Evolutionary conservation across 371 early-diverging fungal genomes (phyloP).

Genomic region (Mucor piriformis): DNA sequence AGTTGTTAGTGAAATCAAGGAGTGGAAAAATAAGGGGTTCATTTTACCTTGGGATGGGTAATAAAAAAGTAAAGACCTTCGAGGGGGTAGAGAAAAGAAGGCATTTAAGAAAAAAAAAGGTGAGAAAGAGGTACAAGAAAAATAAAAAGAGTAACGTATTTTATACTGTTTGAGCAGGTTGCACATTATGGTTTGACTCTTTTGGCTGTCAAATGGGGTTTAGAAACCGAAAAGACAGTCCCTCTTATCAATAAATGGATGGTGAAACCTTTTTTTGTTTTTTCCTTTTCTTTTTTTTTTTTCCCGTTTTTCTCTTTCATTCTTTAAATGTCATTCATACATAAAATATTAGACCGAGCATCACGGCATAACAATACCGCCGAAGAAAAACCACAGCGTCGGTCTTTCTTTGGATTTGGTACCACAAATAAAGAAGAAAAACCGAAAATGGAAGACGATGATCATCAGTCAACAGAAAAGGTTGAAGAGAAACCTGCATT

Average conservation of each 20-base stretch:
- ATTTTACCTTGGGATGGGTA: constrained; percentile 46
- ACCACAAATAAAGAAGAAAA: constrained; percentile 5
- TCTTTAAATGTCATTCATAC: constrained; percentile 24
- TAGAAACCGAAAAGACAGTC: background rate
- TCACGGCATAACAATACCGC: constrained; percentile 15
- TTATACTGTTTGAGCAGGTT: background rate
- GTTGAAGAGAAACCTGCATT: background rate
- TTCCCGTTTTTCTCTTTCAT: background rate
- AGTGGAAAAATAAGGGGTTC: background rate
- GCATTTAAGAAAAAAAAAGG: constrained; percentile 2
- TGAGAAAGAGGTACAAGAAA: background rate
- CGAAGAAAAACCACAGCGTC: constrained; percentile 28
- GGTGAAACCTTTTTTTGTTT: background rate
- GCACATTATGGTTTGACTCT: background rate
- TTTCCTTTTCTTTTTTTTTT: constrained; percentile 1
- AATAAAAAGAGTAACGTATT: background rate
- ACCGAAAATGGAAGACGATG: background rate
- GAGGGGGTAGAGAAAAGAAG: constrained; percentile 42
- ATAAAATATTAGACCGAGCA: constrained; percentile 30
- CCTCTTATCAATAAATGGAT: background rate
- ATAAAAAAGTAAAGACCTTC: constrained; percentile 47
- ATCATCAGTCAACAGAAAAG: background rate
- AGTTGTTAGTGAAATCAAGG: background rate
- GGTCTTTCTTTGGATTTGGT: constrained; percentile 34
- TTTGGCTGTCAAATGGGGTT: too few species aligned